Evolutionary conservation across 2,329 filamentous ascomycete genomes (phyloP), one percentile per base, ranked within the genome.

Genomic region (Xylaria polymorpha): DNA sequence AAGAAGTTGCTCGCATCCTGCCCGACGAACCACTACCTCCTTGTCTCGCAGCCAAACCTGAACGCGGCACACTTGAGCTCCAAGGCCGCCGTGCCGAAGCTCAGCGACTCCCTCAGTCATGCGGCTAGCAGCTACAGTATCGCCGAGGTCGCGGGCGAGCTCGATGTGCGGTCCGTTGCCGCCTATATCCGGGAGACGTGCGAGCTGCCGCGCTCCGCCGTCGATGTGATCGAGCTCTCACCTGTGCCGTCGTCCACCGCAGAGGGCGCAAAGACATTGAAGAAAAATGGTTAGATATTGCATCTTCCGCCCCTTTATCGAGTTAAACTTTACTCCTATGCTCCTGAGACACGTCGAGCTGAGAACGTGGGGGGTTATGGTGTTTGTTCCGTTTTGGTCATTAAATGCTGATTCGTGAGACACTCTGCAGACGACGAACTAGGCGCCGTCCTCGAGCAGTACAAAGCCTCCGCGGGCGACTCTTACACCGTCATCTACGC

Each of bases 401-500:
- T 43, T 32, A 7, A 22, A 44, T 62, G 57, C 64, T 68, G 59
- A 70, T 35, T 25, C 20, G 41, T 6, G 55, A 29, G 18, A 50
- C 15, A 4, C 22, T 2, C 35, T 46, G 32, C 77, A 87, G 83
- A 87, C 79, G 72, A 85, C 82, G 76, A 85, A 77, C 77, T 92
- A 77, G 75, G 86, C 77, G 74, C 83, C 82, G 75, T 81, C 15
- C 76, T 89, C 3, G 81, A 83, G 2, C 77, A 79, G 44, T 76
- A 81, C 35, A 75, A 78, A 8, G 72, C 74, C 22, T 56, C 65
- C 43, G 62, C 59, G 20, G 81, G 82, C 51, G 79, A 82, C 58
- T 86, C 85, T 44, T 95, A 92, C 81, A 96, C 93, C 0, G 85
- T 97, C 65, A 83, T 97, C 71, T 93, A 94, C 79, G 86, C 89